Evolutionary conservation across 2,329 filamentous ascomycete species (phyloP), one percentile per base, ranked within the genome.

Genomic region (Xylaria sp.): DNA sequence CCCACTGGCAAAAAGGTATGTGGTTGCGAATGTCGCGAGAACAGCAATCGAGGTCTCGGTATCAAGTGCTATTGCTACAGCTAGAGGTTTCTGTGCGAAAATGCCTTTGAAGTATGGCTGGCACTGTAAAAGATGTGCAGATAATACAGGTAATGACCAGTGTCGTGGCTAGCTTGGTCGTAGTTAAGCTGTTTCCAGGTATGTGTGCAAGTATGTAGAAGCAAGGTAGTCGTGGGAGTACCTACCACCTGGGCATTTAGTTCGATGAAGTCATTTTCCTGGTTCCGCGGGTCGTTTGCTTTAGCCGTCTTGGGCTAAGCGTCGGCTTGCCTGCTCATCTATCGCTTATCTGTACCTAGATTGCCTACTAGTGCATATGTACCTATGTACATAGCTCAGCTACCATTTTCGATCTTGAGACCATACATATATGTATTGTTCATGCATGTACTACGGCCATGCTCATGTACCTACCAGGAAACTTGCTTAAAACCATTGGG

Each of bases 201-300:
- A 58, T 10, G 34, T 48, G 32, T 65, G 39, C 39, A 41, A 37
- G 39, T 48, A 41, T 48, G 28, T 48, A 34, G 34, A 39, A 63
- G 12, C 41, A 60, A 25, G 23, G n/a, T 25, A 13, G 64, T 52
- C 48, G 10, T 37, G 34, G 34, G 34, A 37, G 34, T 10, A 37
- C 34, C 32, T 34, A 20, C 61, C 25, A 48, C 57, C 55, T 61
- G 8, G 32, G 25, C 28, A 55, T n/a, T 37, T 60, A 55, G 25
- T 37, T 60, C 56, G 69, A 71, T 71, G 69, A 71, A 71, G 69
- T 71, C 69, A 71, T 71, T 67, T 65, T 64, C 59, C 46, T 52
- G 44, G 56, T 51, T 58, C n/a, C 63, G 54, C 44, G 50, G 52
- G 58, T 37, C 62, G 12, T 39, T 20, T 34, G 44, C 46, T 63